These are phyloP conservation scores for Ailanthus altissimus DNA, from an alignment of 345 rosid species.

Conservation along the genomic window DNA sequence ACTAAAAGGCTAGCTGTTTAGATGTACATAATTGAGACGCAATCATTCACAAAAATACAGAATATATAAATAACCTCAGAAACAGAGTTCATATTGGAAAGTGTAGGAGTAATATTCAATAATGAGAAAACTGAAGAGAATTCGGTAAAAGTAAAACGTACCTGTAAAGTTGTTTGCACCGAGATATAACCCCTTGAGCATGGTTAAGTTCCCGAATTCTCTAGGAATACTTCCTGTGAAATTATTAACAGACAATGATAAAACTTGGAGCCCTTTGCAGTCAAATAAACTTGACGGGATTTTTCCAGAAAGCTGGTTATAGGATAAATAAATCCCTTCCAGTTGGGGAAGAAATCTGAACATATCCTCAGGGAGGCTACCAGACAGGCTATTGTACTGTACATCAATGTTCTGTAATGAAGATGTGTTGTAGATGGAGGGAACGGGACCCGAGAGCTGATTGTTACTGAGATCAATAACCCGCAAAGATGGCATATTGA, in stretches of 20 bases:
- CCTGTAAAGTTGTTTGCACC: neutral
- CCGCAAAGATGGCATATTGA: neutral
- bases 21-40: neutral
- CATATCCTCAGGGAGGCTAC: neutral
- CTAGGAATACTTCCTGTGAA: conserved; percentile 21
- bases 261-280: neutral
- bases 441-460: neutral
- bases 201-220: neutral
- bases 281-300: conserved; percentile 3
- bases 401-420: neutral
- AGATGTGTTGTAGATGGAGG: neutral
- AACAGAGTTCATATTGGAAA: neutral
- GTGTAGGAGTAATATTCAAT: neutral
- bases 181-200: neutral
- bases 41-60: neutral
- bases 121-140: neutral
- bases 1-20: no score
- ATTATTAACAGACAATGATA: conserved; percentile 7
- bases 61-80: no score
- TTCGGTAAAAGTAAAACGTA: neutral
- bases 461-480: neutral
- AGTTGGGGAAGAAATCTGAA: neutral
- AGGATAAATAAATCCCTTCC: neutral
- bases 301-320: conserved; percentile 3
- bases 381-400: neutral